Conservation (phyloP, 2,329 filamentous ascomycete genomes). For the Sporothrix mexicana region DNA sequence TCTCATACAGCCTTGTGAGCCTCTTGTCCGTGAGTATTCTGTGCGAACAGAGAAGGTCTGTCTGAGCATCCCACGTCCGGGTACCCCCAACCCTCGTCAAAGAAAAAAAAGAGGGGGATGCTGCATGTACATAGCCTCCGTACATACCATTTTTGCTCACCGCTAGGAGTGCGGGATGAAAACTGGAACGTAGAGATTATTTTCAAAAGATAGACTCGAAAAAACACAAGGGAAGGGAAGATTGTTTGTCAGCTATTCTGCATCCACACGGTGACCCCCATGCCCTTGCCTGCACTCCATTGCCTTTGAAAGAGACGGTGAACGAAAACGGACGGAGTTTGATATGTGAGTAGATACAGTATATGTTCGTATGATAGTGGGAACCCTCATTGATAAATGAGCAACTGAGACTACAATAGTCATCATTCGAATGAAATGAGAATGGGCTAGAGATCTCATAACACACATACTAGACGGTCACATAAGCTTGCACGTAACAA, state of each 20-base stretch:
- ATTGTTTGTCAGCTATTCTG: neutral
- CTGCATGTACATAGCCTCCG: neutral
- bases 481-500: too few species aligned
- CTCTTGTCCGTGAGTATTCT: neutral
- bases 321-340: neutral
- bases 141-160: slow-evolving; percentile 3
- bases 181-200: neutral
- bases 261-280: neutral
- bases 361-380: neutral
- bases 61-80: neutral
- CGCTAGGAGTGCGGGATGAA: slow-evolving; percentile 15
- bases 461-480: too few species aligned
- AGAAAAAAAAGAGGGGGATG: neutral
- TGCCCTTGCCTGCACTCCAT: neutral
- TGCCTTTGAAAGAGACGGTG: slow-evolving; percentile 9
- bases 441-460: neutral
- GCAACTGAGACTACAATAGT: neutral
- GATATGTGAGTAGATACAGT: too few species aligned
- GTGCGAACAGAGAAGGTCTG: neutral
- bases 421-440: too few species aligned
- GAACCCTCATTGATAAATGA: neutral
- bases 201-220: neutral
- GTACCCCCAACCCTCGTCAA: neutral
- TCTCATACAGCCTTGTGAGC: neutral
- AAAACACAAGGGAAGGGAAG: neutral